phyloP scores from a whole-genome alignment of 2,329 filamentous ascomycete genomes.

The Verticillium klebahnii region DNA sequence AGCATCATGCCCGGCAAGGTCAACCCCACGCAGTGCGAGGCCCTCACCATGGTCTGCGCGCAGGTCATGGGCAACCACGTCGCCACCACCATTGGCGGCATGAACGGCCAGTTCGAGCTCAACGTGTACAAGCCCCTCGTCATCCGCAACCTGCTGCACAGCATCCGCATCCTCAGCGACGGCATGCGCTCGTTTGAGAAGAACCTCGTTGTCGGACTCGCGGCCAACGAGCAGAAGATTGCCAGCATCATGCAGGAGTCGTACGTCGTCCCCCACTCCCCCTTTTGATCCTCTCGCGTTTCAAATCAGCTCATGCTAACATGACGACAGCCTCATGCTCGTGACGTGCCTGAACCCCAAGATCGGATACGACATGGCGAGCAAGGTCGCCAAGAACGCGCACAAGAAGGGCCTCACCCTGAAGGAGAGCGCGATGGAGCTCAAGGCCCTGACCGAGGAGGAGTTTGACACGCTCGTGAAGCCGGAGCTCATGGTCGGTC shows the following conservation, averaged over 20 bases:
- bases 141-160: conserved; percentile 93
- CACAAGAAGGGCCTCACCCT: conserved; percentile 97
- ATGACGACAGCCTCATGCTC: conserved; percentile 75
- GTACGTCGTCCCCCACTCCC: conserved; percentile 50
- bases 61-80: conserved; percentile 98
- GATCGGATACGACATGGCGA: conserved; percentile 96
- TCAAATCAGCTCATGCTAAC: conserved; percentile 14
- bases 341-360: conserved; percentile 97
- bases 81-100: conserved; percentile 87
- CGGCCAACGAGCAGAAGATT: conserved; percentile 94
- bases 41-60: conserved; percentile 93
- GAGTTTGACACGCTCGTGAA: conserved; percentile 88
- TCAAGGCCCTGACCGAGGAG: conserved; percentile 80
- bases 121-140: conserved; percentile 99
- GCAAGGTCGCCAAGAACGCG: conserved; percentile 96
- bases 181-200: conserved; percentile 94
- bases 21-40: conserved; percentile 97
- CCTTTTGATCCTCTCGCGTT: background rate
- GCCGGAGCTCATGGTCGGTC: conserved; percentile 62
- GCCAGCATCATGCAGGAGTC: conserved; percentile 87
- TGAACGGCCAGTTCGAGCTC: conserved; percentile 97
- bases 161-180: conserved; percentile 79
- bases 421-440: conserved; percentile 89
- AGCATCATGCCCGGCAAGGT: conserved; percentile 99
- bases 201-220: conserved; percentile 81